Evolutionary conservation across 2,329 filamentous ascomycete species (phyloP), one percentile per base, ranked within the genome.

Genomic region (Bipolaris zeicola): DNA sequence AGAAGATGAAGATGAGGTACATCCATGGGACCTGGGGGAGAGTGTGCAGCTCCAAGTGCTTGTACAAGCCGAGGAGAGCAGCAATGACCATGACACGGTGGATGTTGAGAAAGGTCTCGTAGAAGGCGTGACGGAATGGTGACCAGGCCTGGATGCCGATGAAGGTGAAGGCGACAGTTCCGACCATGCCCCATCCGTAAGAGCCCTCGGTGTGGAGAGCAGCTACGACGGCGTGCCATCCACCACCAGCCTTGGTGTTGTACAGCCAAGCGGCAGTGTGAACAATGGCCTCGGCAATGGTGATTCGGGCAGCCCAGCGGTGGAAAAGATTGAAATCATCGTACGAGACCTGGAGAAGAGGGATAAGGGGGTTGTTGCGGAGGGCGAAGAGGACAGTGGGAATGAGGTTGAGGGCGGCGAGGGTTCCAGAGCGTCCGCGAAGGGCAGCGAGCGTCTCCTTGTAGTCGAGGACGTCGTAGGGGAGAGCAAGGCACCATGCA

Each of bases 261-360:
- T 90, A 84, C 20, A 86, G 79, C 90, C 92, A 97, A 41, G 86
- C 85, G 36, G 85, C 67, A 2, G 87, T 88, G 76, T 96, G 91
- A 13, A 89, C 81, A 45, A 92, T 66, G n/a, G 83, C 78, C 73
- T 94, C 87, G 1, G 88, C 55, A 22, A 91, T 85, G 38, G 90
- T 84, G 41, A 93, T 85, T 24, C 91, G 85, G 26, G 90, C 91
- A 60, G 91, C 85, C 90, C 91, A 96, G 62, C 91, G 85, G 75
- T 96, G 91, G 48, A 95, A 80, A 7, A 95, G 87, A 74, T 98
- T 98, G 83, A 96, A 98, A 0, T 93, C 96, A 76, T 98, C 95
- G 78, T 97, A 99, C 75, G 91, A 94, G 74, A 98, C 89, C 67
- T 89, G 86, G 55, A 98, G 83, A 33, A 96, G 76, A 3, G 82